phyloP scores from a whole-genome alignment of 805 yeast species.

The Spathaspora arborariae region DNA sequence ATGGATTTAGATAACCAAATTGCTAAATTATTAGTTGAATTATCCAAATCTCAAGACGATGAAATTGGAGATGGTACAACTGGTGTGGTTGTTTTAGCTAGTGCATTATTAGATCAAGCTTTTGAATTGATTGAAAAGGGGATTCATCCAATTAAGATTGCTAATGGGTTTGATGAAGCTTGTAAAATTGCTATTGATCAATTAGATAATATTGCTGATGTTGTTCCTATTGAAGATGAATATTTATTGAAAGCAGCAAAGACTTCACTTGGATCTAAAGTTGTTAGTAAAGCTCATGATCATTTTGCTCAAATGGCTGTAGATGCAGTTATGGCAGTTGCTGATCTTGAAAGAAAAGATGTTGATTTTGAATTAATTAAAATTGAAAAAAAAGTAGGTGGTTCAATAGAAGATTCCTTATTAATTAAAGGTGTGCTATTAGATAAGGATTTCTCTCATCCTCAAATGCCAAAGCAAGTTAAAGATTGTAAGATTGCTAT shows the following conservation, averaged over 20 bases:
- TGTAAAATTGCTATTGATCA: constrained; percentile 83
- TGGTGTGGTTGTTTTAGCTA: constrained; percentile 95
- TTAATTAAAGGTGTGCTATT: constrained; percentile 87
- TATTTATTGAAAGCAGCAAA: constrained; percentile 86
- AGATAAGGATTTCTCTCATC: constrained; percentile 96
- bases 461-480: constrained; percentile 90
- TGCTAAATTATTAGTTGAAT: constrained; percentile 91
- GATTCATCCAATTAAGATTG: constrained; percentile 93
- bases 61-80: constrained; percentile 99
- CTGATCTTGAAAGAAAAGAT: constrained; percentile 87
- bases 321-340: constrained; percentile 89
- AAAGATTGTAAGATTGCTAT: constrained; percentile 85
- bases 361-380: constrained; percentile 96
- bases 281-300: constrained; percentile 90
- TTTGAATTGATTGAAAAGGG: constrained; percentile 92
- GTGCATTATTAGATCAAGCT: constrained; percentile 93
- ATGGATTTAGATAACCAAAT: constrained; percentile 96
- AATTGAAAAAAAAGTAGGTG: constrained; percentile 95
- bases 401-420: constrained; percentile 79
- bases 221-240: constrained; percentile 48
- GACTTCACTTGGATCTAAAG: constrained; percentile 92
- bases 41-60: constrained; percentile 93
- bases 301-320: constrained; percentile 97
- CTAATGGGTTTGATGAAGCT: constrained; percentile 96
- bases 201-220: constrained; percentile 73